These are phyloP conservation scores for Alternaria dauci DNA, from an alignment of 2,329 filamentous ascomycete genomes.

Conservation along the genomic window DNA sequence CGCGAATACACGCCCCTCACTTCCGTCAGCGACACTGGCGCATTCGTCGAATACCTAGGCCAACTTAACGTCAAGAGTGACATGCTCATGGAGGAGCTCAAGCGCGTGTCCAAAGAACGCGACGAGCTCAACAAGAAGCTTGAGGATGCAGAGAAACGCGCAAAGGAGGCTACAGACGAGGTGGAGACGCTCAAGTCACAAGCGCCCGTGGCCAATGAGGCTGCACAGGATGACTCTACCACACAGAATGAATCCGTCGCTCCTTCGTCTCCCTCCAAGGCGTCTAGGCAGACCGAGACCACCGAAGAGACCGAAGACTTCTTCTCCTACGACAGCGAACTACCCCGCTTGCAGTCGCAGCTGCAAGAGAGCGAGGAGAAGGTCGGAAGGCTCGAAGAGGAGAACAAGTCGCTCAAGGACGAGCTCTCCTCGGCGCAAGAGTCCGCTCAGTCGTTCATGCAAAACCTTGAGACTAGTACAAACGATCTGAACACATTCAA, in stretches of 20 bases:
- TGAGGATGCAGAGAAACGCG: constrained; percentile 71
- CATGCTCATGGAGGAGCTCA: constrained; percentile 94
- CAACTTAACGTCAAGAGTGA: constrained; percentile 86
- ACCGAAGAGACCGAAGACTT: constrained; percentile 71
- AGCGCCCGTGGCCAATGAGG: constrained; percentile 22
- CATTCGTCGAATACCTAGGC: constrained; percentile 87
- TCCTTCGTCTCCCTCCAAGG: constrained; percentile 37
- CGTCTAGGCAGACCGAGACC: constrained; percentile 35
- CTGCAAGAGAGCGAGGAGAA: constrained; percentile 74
- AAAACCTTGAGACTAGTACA: constrained; percentile 73
- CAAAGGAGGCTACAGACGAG: constrained; percentile 70
- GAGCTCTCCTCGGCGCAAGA: constrained; percentile 77
- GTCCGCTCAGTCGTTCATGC: constrained; percentile 58
- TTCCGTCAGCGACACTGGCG: constrained; percentile 84
- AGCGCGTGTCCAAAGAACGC: constrained; percentile 81
- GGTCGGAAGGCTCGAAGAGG: constrained; percentile 72
- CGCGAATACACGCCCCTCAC: constrained; percentile 92
- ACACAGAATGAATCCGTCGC: constrained; percentile 37
- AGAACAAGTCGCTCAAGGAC: constrained; percentile 72
- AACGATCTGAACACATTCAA: constrained; percentile 67
- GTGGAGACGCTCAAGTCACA: constrained; percentile 62
- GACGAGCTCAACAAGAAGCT: constrained; percentile 81
- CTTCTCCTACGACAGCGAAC: constrained; percentile 91
- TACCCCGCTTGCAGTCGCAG: constrained; percentile 80
- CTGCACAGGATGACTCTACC: constrained; percentile 38